Base-by-base conservation (phyloP, 768 basidiomycete species). In the Termitomyces sp. region DNA sequence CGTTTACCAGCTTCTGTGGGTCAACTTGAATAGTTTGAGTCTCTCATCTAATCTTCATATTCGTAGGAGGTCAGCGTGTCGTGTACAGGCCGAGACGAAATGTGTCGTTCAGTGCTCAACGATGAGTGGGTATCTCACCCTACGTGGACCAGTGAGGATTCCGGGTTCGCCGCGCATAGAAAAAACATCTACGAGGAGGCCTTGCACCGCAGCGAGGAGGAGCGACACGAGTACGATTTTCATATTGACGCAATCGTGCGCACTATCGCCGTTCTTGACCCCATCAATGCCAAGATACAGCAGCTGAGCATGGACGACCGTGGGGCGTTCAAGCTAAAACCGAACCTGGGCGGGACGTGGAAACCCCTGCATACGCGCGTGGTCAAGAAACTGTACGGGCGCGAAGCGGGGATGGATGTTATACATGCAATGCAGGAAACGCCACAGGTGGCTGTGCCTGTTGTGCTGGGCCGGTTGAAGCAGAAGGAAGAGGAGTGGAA, bases 401-500 rank as follows among this genome's bases (percentile, higher is more conserved):
- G 86, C 12, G 92, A 94, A 44, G 79, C 85, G 0, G 93, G 92
- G 3, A 63, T 87, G 61, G 91, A 92, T 51, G 91, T 94, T 1
- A 80, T 93, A 41, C 82, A 85, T 42, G 87, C 92, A 0, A 87
- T 99, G 82, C 94, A 98, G 71, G 95, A 98, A n/a, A 81, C 86
- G 6, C 96, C 97, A 0, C 84, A 85, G 14, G 74, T 88, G 16
- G 91, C 96, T 9, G 87, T 98, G 20, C 95, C 97, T 0, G 85
- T 98, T 53, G 92, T 99, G 1, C 79, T 99, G 8, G 75, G 81
- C 47, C 84, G 97, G 6, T 74, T 99, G 58, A 97, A 97, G 74
- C 88, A 90, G 71, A 98, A 98, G 74, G 96, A 98, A 68, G 94
- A 94, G 59, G 96, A 98, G 69, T 99, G 97, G 97, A 97, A 94